phyloP scores from a whole-genome alignment of 192 early-diverging fungal species.

The Entomortierella beljakovae region DNA sequence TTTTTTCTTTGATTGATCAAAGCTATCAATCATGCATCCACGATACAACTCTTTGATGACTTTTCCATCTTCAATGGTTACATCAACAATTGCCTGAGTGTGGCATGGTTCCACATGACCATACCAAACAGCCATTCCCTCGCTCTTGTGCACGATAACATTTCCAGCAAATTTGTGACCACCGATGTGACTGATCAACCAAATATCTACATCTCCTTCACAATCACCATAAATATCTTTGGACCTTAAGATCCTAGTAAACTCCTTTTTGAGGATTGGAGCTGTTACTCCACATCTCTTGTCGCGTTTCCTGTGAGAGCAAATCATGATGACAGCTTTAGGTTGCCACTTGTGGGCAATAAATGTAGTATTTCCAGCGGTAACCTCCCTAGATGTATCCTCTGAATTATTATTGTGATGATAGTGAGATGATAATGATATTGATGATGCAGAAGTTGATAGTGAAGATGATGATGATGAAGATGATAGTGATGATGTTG shows the following conservation, averaged over 20 bases:
- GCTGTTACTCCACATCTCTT: constrained; percentile 69
- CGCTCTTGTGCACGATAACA: constrained; percentile 61
- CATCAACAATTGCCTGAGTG: constrained; percentile 62
- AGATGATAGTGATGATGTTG: constrained; percentile 5
- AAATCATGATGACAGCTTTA: constrained; percentile 62
- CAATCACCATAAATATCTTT: constrained; percentile 61
- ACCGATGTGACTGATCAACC: constrained; percentile 68
- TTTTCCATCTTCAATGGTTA: constrained; percentile 58
- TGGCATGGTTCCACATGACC: constrained; percentile 67
- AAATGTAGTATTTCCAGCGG: constrained; percentile 35
- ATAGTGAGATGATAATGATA: neutral
- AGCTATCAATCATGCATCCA: constrained; percentile 65
- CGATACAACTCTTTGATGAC: constrained; percentile 66
- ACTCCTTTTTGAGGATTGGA: constrained; percentile 62
- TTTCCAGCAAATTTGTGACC: constrained; percentile 75
- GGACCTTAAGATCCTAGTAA: constrained; percentile 57
- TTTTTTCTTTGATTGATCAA: constrained; percentile 40
- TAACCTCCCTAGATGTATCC: constrained; percentile 11
- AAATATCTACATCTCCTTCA: constrained; percentile 59
- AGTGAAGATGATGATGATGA: constrained; percentile 8
- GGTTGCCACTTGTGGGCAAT: constrained; percentile 52
- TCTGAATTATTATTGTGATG: constrained; percentile 1
- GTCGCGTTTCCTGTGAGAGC: constrained; percentile 68
- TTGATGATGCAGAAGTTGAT: neutral
- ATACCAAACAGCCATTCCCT: constrained; percentile 69